A percentile compares a stretch with the other conserved stretches of the same genome.
Conservation (phyloP, 2,329 filamentous ascomycete species). For the Madurella mycetomatis region DNA sequence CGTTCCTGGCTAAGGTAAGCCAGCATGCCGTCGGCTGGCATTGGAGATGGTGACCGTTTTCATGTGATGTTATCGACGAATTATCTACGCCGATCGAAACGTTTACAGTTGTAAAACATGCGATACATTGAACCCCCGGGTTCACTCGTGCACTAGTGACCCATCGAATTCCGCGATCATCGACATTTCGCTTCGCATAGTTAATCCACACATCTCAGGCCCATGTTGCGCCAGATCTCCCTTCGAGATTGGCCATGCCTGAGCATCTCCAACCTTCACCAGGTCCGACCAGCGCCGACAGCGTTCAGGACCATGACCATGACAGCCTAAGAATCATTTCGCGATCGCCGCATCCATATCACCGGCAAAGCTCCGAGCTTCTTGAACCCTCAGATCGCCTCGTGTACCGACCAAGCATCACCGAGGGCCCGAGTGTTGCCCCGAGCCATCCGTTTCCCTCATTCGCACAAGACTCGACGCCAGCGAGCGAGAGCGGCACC, state of each 20-base stretch:
- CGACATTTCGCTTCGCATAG: too few species aligned
- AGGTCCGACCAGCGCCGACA: slow-evolving; percentile 8
- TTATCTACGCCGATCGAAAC: neutral
- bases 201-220: neutral
- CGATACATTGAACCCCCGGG: neutral
- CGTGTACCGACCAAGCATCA: slow-evolving; percentile 23
- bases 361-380: slow-evolving; percentile 54
- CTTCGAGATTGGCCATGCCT: slow-evolving; percentile 38
- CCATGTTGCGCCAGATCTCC: slow-evolving; percentile 16
- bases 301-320: slow-evolving; percentile 12
- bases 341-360: slow-evolving; percentile 65
- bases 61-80: neutral
- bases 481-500: slow-evolving; percentile 82
- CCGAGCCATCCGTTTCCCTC: slow-evolving; percentile 25
- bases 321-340: slow-evolving; percentile 46
- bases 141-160: neutral
- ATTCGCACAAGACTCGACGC: slow-evolving; percentile 50
- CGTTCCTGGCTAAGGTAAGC: neutral
- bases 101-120: neutral
- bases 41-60: neutral
- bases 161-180: too few species aligned
- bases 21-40: neutral
- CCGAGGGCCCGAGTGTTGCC: slow-evolving; percentile 24
- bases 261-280: slow-evolving; percentile 39
- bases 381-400: slow-evolving; percentile 45